Evolutionary conservation across 805 yeast species (phyloP).

Genomic region (Saturnispora quitensis): DNA sequence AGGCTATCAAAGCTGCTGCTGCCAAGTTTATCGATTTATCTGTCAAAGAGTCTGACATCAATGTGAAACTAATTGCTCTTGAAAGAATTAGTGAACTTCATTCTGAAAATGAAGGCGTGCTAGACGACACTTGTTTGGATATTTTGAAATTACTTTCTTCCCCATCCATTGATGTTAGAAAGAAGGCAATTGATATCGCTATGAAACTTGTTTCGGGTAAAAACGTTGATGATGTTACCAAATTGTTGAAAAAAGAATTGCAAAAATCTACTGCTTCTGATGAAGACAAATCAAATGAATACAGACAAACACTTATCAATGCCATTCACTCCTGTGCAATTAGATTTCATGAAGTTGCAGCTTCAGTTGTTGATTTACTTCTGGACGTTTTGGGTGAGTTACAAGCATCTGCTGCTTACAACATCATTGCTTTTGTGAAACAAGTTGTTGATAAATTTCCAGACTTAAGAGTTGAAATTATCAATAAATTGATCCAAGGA

Average conservation of each 20-base stretch:
- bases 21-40: conserved; percentile 81
- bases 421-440: conserved; percentile 83
- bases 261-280: conserved; percentile 59
- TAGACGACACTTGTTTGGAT: conserved; percentile 79
- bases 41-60: conserved; percentile 87
- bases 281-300: conserved; percentile 77
- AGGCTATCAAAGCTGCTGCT: conserved; percentile 70
- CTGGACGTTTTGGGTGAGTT: conserved; percentile 81
- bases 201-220: conserved; percentile 71
- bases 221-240: conserved; percentile 90
- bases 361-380: conserved; percentile 78
- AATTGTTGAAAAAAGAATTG: conserved; percentile 84
- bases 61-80: conserved; percentile 85
- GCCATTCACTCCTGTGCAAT: conserved; percentile 87
- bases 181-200: conserved; percentile 79
- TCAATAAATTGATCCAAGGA: conserved; percentile 51
- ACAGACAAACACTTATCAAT: conserved; percentile 79
- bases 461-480: conserved; percentile 54
- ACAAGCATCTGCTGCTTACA: conserved; percentile 77
- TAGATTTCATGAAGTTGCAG: conserved; percentile 82
- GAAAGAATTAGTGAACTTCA: conserved; percentile 77
- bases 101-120: conserved; percentile 64
- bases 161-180: conserved; percentile 85
- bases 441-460: conserved; percentile 93
- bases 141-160: conserved; percentile 77